Base-by-base conservation (phyloP, 2,329 filamentous ascomycete species). In the Fusarium incarnatum region DNA sequence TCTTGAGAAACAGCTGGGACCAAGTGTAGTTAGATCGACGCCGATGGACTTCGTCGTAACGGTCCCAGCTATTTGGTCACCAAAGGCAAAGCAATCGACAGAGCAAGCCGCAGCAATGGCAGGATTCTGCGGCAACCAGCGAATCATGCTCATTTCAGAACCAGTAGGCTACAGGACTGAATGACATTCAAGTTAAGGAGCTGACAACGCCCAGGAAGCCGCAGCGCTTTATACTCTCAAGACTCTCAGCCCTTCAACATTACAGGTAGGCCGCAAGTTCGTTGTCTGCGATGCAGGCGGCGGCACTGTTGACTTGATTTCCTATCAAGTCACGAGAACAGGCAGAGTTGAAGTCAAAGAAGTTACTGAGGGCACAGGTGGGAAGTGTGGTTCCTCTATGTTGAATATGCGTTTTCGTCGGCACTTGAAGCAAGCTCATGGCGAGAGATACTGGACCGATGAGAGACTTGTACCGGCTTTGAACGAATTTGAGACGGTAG, bases 21-120 rank as follows among this genome's bases (percentile, higher is more conserved):
- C 76, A 2, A 78, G 78, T 3, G 79, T 84, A 22, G 76, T 86
- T 8, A 76, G 77, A 6, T 81, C 77, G 20, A 86, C 79, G 0
- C 80, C 83, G 1, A 80, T 87, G 65, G 82, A 88, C 56, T 87
- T 87, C 59, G 82, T 88, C 46, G 77, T 89, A 22, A 88, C 87
- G 0, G 86, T 89, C 1, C 87, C 87, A 1, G 86, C 87, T 8
- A 86, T 89, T 10, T 89, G 87, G 87, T 86, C 83, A 40, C 85
- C 87, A 46, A 79, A 79, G 8, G 85, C 86, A 30, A 88, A 86
- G 54, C 80, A 85, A 44, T 82, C 82, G 37, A 88, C 85, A 12
- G 79, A 81, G 60, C 72, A 78, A 30, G 79, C 79, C 2, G 79
- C 79, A 27, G 78, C 79, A 27, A 77, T 80, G 71, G 79, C 79